A percentile compares a stretch with the other conserved stretches of the same genome.
Evolutionary conservation across 805 yeast species (phyloP).

Genomic region (Yarrowia osloensis): DNA sequence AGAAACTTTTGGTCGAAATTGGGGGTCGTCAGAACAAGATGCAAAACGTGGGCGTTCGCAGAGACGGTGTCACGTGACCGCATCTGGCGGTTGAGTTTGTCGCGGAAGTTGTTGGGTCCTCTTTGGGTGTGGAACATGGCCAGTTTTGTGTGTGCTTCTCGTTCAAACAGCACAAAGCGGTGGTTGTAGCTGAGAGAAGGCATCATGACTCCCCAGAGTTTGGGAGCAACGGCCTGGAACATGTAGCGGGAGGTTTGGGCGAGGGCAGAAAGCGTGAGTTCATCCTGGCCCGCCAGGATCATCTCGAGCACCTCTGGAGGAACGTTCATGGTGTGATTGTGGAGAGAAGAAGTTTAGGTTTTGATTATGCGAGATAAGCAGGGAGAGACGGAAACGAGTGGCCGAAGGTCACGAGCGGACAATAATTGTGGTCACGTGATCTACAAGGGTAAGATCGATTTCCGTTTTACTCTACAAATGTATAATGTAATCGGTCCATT

Average conservation of each 20-base stretch:
- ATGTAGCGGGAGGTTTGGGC: not conserved
- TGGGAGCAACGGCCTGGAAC: not conserved
- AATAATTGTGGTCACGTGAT: too few species aligned
- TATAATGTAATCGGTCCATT: too few species aligned
- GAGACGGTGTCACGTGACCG: not conserved
- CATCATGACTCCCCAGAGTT: constrained; percentile 27
- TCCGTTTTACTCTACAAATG: too few species aligned
- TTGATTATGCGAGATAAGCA: constrained; percentile 20
- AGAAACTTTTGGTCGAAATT: constrained; percentile 25
- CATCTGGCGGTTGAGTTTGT: constrained; percentile 16
- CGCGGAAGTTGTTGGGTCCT: constrained; percentile 17
- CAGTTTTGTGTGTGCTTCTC: not conserved
- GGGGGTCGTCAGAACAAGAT: constrained; percentile 14
- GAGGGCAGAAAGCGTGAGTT: not conserved
- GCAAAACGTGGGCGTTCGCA: not conserved
- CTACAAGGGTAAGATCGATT: too few species aligned
- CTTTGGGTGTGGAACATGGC: not conserved
- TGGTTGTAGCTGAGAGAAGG: constrained; percentile 28
- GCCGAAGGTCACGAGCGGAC: not conserved
- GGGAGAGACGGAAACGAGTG: too few species aligned
- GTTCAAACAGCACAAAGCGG: constrained; percentile 20
- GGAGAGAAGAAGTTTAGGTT: not conserved
- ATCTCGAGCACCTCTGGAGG: constrained; percentile 27
- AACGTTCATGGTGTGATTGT: constrained; percentile 1
- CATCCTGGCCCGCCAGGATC: constrained; percentile 26